Evolutionary conservation across 2,329 filamentous ascomycete species (phyloP), one percentile per base, ranked within the genome.

Genomic region (Mycosphaerella arachidis): DNA sequence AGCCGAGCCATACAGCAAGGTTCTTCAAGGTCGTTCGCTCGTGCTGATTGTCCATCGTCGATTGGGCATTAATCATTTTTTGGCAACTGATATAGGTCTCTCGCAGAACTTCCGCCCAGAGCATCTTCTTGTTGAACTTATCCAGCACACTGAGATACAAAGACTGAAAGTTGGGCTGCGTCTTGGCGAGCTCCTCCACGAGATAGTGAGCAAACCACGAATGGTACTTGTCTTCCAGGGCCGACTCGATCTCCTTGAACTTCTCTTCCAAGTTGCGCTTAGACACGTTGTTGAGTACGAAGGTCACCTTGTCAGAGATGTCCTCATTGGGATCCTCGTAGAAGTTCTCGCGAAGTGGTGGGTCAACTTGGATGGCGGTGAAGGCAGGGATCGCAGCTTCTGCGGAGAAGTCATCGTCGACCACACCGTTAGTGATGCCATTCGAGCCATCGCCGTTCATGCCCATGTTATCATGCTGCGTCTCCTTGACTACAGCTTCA

Each of bases 131-230:
- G 66, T 90, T 85, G 67, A 97, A 91, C 35, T 92, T 84, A 58
- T 88, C 88, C 61, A 99, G 84, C 55, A 99, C 84, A 68, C 96
- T 90, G 53, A 97, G 83, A 72, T 99, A 99, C 24, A 99, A 85
- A 61, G 89, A 84, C 68, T 99, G 94, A 71, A 95, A 97, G 74
- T 99, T 99, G 6, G 93, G 92, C 73, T 99, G 93, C 80, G 96
- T 88, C 76, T 97, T 97, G 33, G 93, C 95, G 50, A 95, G 91
- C 73, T 97, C 91, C 71, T 97, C 93, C 2, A 99, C 94, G 9
- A 99, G 81, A 71, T 97, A 96, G 52, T 87, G 87, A 6, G 95
- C 94, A 71, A 99, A 99, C 94, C 94, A 99, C 71, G 95, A 91
- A 70, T 95, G 90, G 73, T 97, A 89, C 66, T 87, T 86, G 56